Evolutionary conservation across 2,329 filamentous ascomycete species (phyloP), one percentile per base, ranked within the genome.

Genomic region (Clarireedia homoeocarpa): DNA sequence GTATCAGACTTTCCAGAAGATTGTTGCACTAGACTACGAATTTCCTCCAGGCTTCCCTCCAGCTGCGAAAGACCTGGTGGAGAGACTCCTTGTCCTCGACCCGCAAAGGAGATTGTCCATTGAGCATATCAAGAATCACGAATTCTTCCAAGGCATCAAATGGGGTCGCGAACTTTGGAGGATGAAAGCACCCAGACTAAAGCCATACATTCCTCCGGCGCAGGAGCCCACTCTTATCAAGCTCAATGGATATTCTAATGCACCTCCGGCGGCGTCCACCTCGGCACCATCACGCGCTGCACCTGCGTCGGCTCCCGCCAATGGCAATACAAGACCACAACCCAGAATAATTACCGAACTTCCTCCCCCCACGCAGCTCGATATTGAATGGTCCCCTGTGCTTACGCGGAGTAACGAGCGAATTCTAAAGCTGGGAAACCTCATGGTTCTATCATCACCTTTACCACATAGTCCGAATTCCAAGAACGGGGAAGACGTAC

Each of bases 311-410:
- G 69, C 70, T 58, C 64, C 66, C 10, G 62, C 46, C 64, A 73
- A 71, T 71, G 62, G 73, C 70, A 52, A 70, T 70, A 66, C 70
- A 65, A 58, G 90, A 55, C 79, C 82, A 9, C 87, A 91, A 34
- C 80, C 88, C 2, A 80, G 91, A 59, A 84, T 96, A 58, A 95
- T 99, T 59, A 97, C 94, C 1, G 94, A 99, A 71, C 78, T 99
- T 9, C 91, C 94, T 15, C 92, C 94, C n/a, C 94, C 94, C 0
- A 96, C 89, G 51, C 94, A 97, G 70, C 77, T 99, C 26, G 94
- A 99, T 68, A 95, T 99, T 56, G 94, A 99, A 72, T 99, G 94
- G 94, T 96, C 92, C 0, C 94, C 94, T 0, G 91, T 99, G 4
- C 76, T 99, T 55, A 96, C 89, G 9, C 85, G 86, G 66, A 86